A percentile compares a stretch with the other conserved stretches of the same genome.
phyloP scores from a whole-genome alignment of 192 early-diverging fungal species.

The Polychytrium aggregatum region DNA sequence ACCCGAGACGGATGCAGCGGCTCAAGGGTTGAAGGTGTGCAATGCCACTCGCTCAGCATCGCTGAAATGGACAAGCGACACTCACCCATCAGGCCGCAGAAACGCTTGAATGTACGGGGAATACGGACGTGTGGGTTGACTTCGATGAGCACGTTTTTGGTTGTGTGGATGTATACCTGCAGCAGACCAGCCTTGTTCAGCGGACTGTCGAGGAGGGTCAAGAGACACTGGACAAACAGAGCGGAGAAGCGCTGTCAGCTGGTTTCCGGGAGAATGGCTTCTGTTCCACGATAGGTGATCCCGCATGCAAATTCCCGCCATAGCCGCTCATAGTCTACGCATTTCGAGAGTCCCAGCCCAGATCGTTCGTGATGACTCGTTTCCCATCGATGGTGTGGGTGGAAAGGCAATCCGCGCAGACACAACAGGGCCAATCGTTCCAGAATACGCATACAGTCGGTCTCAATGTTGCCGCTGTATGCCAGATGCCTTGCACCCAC shows the following conservation, averaged over 20 bases:
- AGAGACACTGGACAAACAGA: conserved; percentile 71
- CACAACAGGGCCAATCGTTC: conserved; percentile 26
- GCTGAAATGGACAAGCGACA: background rate
- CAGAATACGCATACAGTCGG: no score
- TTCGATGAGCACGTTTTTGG: conserved; percentile 91
- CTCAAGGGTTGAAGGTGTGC: background rate
- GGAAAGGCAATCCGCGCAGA: background rate
- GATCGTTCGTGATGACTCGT: no score
- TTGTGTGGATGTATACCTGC: conserved; percentile 95
- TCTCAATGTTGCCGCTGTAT: no score
- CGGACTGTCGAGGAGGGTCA: conserved; percentile 93
- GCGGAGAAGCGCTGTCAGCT: no score
- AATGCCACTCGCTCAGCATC: background rate
- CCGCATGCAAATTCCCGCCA: no score
- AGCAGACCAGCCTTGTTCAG: conserved; percentile 97
- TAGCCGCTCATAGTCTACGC: no score
- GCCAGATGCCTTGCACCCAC: no score
- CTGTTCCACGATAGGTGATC: no score
- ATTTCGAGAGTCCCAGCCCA: no score
- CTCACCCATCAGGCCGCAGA: conserved; percentile 91
- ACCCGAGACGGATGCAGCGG: background rate
- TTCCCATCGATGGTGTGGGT: background rate
- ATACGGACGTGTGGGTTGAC: conserved; percentile 96
- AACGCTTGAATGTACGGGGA: conserved; percentile 98
- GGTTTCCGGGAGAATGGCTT: no score